Conservation (phyloP, 208 protist species). For the Leptomonas pyrrhocoris region DNA sequence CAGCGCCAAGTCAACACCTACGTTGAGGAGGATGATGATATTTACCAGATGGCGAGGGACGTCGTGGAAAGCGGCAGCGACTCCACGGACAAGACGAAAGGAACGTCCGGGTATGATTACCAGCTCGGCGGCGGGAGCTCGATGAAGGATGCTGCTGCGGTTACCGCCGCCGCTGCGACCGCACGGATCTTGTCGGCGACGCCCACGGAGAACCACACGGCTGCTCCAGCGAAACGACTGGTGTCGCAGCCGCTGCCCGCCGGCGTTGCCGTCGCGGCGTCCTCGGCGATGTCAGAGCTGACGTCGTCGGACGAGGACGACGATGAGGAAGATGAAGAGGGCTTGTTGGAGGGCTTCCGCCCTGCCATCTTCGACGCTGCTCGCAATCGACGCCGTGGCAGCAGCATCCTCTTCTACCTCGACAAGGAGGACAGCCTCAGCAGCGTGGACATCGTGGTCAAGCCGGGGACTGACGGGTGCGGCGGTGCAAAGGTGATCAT, state of each 20-base stretch:
- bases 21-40: slow-evolving; percentile 35
- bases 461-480: not conserved
- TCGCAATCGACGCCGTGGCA: slow-evolving; percentile 23
- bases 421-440: slow-evolving; percentile 38
- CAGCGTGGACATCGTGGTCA: slow-evolving; percentile 32
- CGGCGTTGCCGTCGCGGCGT: not conserved
- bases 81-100: not conserved
- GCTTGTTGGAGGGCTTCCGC: slow-evolving; percentile 48
- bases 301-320: slow-evolving; percentile 24
- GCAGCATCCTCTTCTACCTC: slow-evolving; percentile 48
- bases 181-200: not conserved
- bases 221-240: slow-evolving; percentile 4
- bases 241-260: not conserved
- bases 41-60: slow-evolving; percentile 12
- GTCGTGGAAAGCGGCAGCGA: not conserved
- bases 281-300: not conserved
- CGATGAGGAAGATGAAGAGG: slow-evolving; percentile 35
- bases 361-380: slow-evolving; percentile 39
- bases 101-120: slow-evolving; percentile 7
- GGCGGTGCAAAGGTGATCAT: not conserved
- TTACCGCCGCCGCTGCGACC: not conserved
- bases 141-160: not conserved
- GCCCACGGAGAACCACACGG: not conserved
- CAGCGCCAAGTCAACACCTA: slow-evolving; percentile 19
- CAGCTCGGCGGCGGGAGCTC: not conserved